Percentiles rank a stretch among this genome's conserved stretches.
Evolutionary conservation across 1,284 basidiomycete genomes (phyloP).

Genomic region (Lentinula novae-zelandiae): DNA sequence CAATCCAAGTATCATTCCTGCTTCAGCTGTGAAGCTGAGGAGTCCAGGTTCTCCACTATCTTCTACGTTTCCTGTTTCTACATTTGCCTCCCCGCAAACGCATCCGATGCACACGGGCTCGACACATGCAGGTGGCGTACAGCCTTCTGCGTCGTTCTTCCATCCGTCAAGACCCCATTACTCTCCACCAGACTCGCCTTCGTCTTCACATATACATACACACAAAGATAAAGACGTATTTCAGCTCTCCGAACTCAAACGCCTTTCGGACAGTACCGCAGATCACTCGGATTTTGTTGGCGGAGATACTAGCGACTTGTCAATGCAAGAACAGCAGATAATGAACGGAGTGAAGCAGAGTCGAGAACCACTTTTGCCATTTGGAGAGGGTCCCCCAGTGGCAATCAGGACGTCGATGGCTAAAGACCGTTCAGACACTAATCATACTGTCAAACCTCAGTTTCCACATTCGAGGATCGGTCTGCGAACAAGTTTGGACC

Average conservation of each 20-base stretch:
- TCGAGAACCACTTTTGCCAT: constrained; percentile 63
- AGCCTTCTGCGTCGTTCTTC: constrained; percentile 73
- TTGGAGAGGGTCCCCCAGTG: constrained; percentile 23
- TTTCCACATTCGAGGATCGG: constrained; percentile 12
- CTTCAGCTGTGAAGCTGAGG: neutral
- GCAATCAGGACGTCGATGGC: neutral
- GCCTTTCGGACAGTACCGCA: constrained; percentile 19
- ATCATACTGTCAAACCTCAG: constrained; percentile 7
- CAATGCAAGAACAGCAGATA: constrained; percentile 9
- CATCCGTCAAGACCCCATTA: constrained; percentile 46
- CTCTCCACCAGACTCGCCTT: constrained; percentile 32
- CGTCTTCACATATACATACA: constrained; percentile 21
- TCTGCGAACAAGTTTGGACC: constrained; percentile 52
- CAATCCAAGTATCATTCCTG: constrained; percentile 5
- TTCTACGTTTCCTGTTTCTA: constrained; percentile 11
- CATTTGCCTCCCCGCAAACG: neutral
- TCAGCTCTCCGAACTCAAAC: constrained; percentile 14
- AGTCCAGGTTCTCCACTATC: constrained; percentile 15
- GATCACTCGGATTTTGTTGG: constrained; percentile 24
- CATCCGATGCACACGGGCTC: constrained; percentile 26
- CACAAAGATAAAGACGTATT: constrained; percentile 16
- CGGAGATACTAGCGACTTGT: constrained; percentile 19
- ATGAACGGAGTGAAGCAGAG: constrained; percentile 51
- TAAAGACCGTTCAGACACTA: constrained; percentile 3
- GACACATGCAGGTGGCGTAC: constrained; percentile 69